Evolutionary conservation across 371 early-diverging fungal genomes (phyloP), one percentile per base, ranked within the genome.

Genomic region (Rhizoclosmatium hyalinum): DNA sequence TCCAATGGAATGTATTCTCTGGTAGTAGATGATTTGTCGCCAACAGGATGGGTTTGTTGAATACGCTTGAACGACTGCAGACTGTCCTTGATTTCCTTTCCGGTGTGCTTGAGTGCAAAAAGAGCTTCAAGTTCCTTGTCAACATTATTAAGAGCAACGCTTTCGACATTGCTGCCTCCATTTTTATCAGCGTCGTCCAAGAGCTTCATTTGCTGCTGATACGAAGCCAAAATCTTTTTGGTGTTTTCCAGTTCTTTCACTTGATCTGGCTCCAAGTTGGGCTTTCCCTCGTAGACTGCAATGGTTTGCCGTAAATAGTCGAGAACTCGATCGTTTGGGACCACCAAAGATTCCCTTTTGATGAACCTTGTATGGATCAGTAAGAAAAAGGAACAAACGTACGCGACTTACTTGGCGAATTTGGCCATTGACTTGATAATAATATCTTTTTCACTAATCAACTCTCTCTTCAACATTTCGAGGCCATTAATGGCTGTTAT

Each of bases 191-290:
- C 17, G 12, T 17, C 32, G 19, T 12, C 32, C 19, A 62, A 32
- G 1, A 62, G 62, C 62, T 62, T 24, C 62, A 62, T 17, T 32
- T 62, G 19, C 62, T 12, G 19, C 24, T 62, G 19, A 24, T 62
- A 62, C 62, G 14, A 12, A 17, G 17, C 12, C 62, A 19, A 19
- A 14, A 62, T 17, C 14, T 17, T 32, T 32, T 24, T 62, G 19
- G 32, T 17, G 32, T 62, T 62, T 24, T 62, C 62, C 19, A 62
- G 62, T 17, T 12, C 17, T 62, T 62, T 62, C 32, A 19, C 62
- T 24, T 62, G 62, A 12, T 17, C 14, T 12, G 62, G 62, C 24
- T 17, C 32, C 24, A 19, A 19, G 12, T 62, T 32, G 17, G n/a
- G 62, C 12, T 19, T 14, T 24, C 62, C 32, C 32, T 62, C 62